A percentile compares a stretch with the other conserved stretches of the same genome.
phyloP scores from a whole-genome alignment of 2,329 filamentous ascomycete species.

The Endoconidiophora laricicola region DNA sequence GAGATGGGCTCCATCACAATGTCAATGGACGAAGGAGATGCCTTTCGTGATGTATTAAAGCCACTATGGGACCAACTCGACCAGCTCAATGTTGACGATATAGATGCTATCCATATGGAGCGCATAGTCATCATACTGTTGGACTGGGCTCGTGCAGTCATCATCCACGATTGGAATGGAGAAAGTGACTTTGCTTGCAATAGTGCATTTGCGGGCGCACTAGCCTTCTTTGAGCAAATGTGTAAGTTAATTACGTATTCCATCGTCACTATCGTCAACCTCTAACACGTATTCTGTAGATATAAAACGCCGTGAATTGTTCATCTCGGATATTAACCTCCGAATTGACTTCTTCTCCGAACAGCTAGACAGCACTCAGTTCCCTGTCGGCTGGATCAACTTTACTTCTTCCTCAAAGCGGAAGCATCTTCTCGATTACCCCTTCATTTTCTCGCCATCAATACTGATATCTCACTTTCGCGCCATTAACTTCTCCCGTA shows the following conservation, averaged over 20 bases:
- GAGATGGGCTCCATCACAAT: slow-evolving; percentile 22
- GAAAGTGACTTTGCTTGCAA: slow-evolving; percentile 51
- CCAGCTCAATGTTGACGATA: slow-evolving; percentile 25
- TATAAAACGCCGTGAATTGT: slow-evolving; percentile 43
- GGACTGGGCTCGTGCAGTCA: slow-evolving; percentile 58
- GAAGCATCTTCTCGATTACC: slow-evolving; percentile 62
- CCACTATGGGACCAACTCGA: slow-evolving; percentile 37
- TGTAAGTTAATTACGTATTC: slow-evolving; percentile 34
- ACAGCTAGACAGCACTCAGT: slow-evolving; percentile 54
- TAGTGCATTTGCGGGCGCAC: slow-evolving; percentile 57
- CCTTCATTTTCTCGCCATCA: slow-evolving; percentile 60
- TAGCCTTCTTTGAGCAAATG: slow-evolving; percentile 56
- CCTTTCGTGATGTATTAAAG: slow-evolving; percentile 28
- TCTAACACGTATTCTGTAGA: slow-evolving; percentile 26
- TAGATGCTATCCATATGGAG: slow-evolving; percentile 5
- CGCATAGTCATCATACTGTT: slow-evolving; percentile 28
- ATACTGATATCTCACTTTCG: slow-evolving; percentile 72
- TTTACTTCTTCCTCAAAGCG: slow-evolving; percentile 43
- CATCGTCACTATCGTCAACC: background rate
- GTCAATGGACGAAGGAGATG: slow-evolving; percentile 19
- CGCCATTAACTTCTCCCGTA: slow-evolving; percentile 69
- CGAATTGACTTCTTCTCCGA: slow-evolving; percentile 61
- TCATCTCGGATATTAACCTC: slow-evolving; percentile 54
- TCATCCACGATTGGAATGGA: slow-evolving; percentile 70
- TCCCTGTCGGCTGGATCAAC: slow-evolving; percentile 55